Base-by-base conservation (phyloP, 2,329 filamentous ascomycete species). In the Cadophora luteo-olivacea region DNA sequence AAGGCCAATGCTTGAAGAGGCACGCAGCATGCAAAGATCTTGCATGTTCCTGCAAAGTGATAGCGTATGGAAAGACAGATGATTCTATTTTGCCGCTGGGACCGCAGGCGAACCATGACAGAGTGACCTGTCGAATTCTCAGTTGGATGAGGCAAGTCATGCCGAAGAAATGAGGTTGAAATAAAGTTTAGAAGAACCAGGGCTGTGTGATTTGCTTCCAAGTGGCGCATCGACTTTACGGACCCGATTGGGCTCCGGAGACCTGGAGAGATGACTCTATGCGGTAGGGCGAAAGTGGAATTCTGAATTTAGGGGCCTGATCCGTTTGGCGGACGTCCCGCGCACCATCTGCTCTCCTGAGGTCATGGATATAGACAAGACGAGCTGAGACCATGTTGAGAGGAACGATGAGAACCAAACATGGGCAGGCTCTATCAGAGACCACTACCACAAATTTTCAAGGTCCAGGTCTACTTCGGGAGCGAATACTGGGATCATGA, bases 1-100 rank as follows among this genome's bases (percentile, higher is more conserved):
- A 32, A 57, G 36, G 32, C 58, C 25, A 29, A 52, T 24, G 11
- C 32, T 65, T 36, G 58, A 55, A 49, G 48, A 57, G 32, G 57
- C 54, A 58, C 29, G 69, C 45, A 55, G 48, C 63, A 45, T 69
- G 68, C 66, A 68, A 58, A 41, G 38, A 57, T 57, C 55, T 63
- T 69, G 55, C 33, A 33, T 33, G 19, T 36, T 58, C 33, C 55
- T 73, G 72, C 72, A 72, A 29, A 70, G 66, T 65, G 62, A 61
- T 14, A 61, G 48, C 61, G 67, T 60, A 55, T 67, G 55, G 58
- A 64, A 66, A 8, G 57, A 61, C 6, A 61, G 14, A 32, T 58
- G n/a, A 19, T 16, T 62, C 64, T 64, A 29, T 48, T 60, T 51
- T 60, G 65, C 48, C 54, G 51, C 38, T 61, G 16, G 48, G 55